phyloP scores from a whole-genome alignment of 1,284 basidiomycete genomes.

The Somion occarium region DNA sequence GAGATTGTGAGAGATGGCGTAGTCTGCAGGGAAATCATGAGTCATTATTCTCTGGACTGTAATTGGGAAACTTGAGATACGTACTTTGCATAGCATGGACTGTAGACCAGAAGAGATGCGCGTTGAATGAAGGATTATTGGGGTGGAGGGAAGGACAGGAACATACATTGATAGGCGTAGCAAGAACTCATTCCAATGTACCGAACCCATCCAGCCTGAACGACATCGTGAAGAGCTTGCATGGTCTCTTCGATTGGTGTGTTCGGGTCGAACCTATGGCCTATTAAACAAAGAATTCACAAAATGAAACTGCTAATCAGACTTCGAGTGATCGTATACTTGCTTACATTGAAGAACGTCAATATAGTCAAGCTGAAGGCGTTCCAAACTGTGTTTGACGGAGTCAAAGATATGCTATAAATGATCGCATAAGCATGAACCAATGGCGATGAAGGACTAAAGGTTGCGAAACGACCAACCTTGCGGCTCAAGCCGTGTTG shows the following conservation, averaged over 20 bases:
- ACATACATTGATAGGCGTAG: constrained; percentile 27
- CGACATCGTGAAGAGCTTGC: constrained; percentile 38
- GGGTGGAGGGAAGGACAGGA: not conserved
- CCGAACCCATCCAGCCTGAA: constrained; percentile 33
- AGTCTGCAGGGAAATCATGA: constrained; percentile 16
- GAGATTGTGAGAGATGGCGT: constrained; percentile 25
- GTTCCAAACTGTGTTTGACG: constrained; percentile 28
- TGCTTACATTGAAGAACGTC: constrained; percentile 30
- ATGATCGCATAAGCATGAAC: constrained; percentile 1
- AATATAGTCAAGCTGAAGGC: constrained; percentile 32
- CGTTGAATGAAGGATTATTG: too few species aligned
- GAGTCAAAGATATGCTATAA: constrained; percentile 31
- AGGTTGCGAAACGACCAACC: constrained; percentile 13
- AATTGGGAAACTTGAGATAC: not conserved
- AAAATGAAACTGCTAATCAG: not conserved
- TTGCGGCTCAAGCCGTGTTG: constrained; percentile 31
- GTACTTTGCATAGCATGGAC: constrained; percentile 26
- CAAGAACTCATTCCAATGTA: constrained; percentile 38
- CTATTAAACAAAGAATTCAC: not conserved
- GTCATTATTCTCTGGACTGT: constrained; percentile 1
- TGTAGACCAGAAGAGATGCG: constrained; percentile 6
- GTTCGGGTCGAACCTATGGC: constrained; percentile 31
- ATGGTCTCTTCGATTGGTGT: constrained; percentile 37
- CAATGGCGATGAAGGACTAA: not conserved
- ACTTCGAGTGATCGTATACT: not conserved